Evolutionary conservation across 257 asterid genomes (phyloP).

Genomic region (Fraxinus anomala): DNA sequence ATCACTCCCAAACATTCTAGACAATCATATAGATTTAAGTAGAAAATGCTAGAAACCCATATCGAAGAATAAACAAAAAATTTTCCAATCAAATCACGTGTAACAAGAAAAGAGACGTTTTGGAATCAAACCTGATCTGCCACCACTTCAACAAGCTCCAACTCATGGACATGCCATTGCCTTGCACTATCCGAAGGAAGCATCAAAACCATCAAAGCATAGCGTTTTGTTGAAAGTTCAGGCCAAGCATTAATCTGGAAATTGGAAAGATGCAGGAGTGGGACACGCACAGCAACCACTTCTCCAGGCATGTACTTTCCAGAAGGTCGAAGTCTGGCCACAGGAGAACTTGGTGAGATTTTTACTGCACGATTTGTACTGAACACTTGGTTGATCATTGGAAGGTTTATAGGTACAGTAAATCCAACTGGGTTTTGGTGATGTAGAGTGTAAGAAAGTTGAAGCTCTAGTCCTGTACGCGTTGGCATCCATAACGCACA

Average conservation of each 20-base stretch:
- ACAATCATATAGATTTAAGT: background rate
- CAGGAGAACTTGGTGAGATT: constrained; percentile 83
- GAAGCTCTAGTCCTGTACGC: constrained; percentile 86
- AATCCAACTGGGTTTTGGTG: constrained; percentile 87
- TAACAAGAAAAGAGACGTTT: constrained; percentile 21
- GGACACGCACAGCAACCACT: constrained; percentile 96
- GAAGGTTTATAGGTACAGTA: constrained; percentile 87
- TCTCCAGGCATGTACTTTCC: constrained; percentile 87
- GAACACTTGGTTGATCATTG: constrained; percentile 77
- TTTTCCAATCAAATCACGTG: background rate
- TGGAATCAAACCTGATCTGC: constrained; percentile 81
- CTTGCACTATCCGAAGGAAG: constrained; percentile 96
- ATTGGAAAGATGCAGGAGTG: constrained; percentile 80
- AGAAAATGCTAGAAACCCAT: background rate
- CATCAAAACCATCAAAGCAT: constrained; percentile 96
- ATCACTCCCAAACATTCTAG: background rate
- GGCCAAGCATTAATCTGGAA: constrained; percentile 99
- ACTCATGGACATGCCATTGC: constrained; percentile 92
- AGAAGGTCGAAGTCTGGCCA: constrained; percentile 75
- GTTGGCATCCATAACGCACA: constrained; percentile 99
- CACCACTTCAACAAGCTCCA: constrained; percentile 98
- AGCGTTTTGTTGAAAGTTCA: constrained; percentile 82
- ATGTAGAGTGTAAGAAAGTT: constrained; percentile 88
- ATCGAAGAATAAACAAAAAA: background rate
- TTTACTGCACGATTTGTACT: constrained; percentile 69